phyloP scores from a whole-genome alignment of 2,329 filamentous ascomycete genomes.

The Pseudogymnoascus sp. region DNA sequence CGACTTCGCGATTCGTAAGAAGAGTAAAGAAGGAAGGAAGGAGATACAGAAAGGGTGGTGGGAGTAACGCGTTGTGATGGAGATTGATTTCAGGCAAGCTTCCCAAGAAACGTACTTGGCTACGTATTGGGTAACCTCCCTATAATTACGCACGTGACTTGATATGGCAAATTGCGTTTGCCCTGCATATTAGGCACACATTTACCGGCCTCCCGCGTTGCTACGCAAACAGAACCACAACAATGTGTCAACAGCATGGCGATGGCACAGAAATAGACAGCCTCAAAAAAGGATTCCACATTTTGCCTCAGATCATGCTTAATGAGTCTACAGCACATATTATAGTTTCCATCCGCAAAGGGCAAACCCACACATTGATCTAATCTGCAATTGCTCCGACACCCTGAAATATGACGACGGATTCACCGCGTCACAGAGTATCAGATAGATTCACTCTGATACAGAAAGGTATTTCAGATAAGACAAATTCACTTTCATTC shows the following conservation, averaged over 20 bases:
- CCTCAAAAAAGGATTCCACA: background rate
- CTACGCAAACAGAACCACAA: background rate
- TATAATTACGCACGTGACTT: background rate
- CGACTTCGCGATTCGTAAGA: conserved; percentile 1
- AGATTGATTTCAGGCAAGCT: conserved; percentile 8
- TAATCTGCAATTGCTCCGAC: background rate
- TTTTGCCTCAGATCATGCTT: background rate
- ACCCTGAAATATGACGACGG: background rate
- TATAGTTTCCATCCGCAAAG: background rate
- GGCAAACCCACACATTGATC: background rate
- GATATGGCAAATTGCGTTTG: background rate
- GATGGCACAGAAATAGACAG: conserved; percentile 3
- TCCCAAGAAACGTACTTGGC: conserved; percentile 6
- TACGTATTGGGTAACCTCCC: conserved; percentile 8
- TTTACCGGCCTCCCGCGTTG: background rate
- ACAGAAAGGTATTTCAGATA: background rate
- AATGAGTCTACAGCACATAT: background rate
- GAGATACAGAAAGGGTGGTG: background rate
- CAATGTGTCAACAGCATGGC: background rate
- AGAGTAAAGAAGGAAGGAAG: conserved; percentile 9
- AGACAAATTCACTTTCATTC: background rate
- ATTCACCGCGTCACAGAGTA: too few relatives aligned
- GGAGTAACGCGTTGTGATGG: conserved; percentile 7
- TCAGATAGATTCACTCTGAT: background rate
- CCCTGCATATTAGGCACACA: conserved; percentile 1